Conservation (phyloP, 179 eudicot species). For the Carnegiea gigantea region DNA sequence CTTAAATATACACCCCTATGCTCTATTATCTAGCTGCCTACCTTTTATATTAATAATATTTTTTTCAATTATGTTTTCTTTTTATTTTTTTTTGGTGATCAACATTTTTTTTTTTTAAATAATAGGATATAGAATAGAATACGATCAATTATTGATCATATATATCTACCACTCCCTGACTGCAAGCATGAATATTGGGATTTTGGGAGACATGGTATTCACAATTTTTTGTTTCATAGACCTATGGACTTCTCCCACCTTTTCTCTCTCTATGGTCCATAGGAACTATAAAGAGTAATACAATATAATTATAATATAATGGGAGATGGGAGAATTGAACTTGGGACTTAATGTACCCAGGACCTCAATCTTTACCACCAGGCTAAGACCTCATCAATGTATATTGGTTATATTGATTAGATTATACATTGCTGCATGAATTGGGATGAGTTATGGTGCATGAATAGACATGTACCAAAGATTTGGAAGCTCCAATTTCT, state of each 20-base stretch:
- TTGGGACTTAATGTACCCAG: too few relatives aligned
- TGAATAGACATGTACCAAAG: not conserved
- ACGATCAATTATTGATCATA: too few relatives aligned
- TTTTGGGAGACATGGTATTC: slow-evolving; percentile 6
- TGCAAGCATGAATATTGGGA: not conserved
- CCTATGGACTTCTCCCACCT: not conserved
- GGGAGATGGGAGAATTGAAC: not conserved
- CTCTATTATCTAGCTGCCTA: too few relatives aligned
- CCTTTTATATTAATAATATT: too few relatives aligned
- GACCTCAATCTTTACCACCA: too few relatives aligned
- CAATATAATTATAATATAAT: too few relatives aligned
- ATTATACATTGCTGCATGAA: too few relatives aligned
- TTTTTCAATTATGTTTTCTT: too few relatives aligned
- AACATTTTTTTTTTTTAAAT: too few relatives aligned
- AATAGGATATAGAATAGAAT: not conserved
- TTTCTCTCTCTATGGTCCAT: not conserved
- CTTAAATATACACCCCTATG: too few relatives aligned
- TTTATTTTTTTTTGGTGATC: not conserved
- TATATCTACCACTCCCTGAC: not conserved
- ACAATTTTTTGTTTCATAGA: not conserved
- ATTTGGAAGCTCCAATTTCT: not conserved
- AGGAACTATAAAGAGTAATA: too few relatives aligned
- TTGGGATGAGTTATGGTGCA: too few relatives aligned
- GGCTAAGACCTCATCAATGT: not conserved
- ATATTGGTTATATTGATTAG: not conserved